Evolutionary conservation across 2,329 filamentous ascomycete genomes (phyloP).

Genomic region (Fusarium cicatricum): DNA sequence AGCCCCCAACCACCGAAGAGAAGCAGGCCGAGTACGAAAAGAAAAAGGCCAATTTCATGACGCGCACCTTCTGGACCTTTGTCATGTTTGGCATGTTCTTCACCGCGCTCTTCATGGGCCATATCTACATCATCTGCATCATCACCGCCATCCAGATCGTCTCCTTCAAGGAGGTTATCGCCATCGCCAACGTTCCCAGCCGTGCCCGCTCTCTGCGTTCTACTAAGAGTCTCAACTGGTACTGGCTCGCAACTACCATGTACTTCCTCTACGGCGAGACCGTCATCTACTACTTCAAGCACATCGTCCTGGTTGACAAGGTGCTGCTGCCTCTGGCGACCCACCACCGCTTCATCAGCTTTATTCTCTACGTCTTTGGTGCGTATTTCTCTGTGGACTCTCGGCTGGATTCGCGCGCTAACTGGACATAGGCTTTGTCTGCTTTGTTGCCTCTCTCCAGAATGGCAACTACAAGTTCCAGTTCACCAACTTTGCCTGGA

Average conservation of each 20-base stretch:
- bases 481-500: slow-evolving; percentile 99
- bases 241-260: slow-evolving; percentile 98
- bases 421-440: slow-evolving; percentile 80
- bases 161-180: slow-evolving; percentile 99
- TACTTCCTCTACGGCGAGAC: slow-evolving; percentile 99
- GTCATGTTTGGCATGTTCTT: slow-evolving; percentile 98
- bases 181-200: slow-evolving; percentile 94
- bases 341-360: slow-evolving; percentile 98
- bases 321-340: slow-evolving; percentile 92
- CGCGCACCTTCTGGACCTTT: slow-evolving; percentile 95
- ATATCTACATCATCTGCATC: slow-evolving; percentile 95
- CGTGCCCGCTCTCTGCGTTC: slow-evolving; percentile 89
- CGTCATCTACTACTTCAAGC: slow-evolving; percentile 99
- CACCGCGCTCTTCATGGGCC: slow-evolving; percentile 88
- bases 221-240: slow-evolving; percentile 98
- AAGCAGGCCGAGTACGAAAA: slow-evolving; percentile 83
- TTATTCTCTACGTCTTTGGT: slow-evolving; percentile 98
- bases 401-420: slow-evolving; percentile 8
- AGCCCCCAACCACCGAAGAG: slow-evolving; percentile 52
- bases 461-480: slow-evolving; percentile 98
- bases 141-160: slow-evolving; percentile 95
- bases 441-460: slow-evolving; percentile 94
- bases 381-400: slow-evolving; percentile 47
- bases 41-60: slow-evolving; percentile 98
- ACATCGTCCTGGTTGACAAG: slow-evolving; percentile 94